These are phyloP conservation scores for Eutreptiella sp. DNA, from an alignment of 208 protist species.

Conservation along the genomic window DNA sequence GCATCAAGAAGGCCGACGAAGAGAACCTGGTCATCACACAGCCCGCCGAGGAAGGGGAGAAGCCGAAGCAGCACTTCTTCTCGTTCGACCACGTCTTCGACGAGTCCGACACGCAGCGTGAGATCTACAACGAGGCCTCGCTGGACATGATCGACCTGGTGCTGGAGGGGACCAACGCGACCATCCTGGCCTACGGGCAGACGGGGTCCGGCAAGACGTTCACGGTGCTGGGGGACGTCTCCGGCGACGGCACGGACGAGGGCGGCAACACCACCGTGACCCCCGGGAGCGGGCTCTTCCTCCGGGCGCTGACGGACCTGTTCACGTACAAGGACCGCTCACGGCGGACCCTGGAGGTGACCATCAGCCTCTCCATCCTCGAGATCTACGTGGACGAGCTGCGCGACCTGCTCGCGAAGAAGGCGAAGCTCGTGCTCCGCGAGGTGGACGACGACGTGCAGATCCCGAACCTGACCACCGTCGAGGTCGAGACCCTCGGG, in stretches of 20 bases:
- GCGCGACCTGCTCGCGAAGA: conserved; percentile 62
- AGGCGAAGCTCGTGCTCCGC: conserved; percentile 19
- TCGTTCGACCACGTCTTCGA: conserved; percentile 69
- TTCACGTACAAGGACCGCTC: conserved; percentile 60
- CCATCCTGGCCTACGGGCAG: conserved; percentile 79
- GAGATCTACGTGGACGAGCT: conserved; percentile 85
- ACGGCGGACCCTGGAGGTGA: conserved; percentile 30
- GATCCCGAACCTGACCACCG: conserved; percentile 55
- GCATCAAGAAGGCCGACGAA: conserved; percentile 30
- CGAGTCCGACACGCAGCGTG: conserved; percentile 51
- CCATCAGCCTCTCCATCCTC: conserved; percentile 55
- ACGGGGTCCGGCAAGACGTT: conserved; percentile 81
- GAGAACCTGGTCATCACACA: conserved; percentile 37
- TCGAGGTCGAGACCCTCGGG: conserved; percentile 53
- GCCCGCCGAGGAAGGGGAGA: conserved; percentile 32
- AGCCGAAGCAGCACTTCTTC: conserved; percentile 41
- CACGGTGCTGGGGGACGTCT: conserved; percentile 73
- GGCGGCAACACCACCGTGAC: conserved; percentile 38
- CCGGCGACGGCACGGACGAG: conserved; percentile 27
- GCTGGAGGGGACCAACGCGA: conserved; percentile 74
- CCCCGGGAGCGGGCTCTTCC: conserved; percentile 70
- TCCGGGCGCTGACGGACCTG: conserved; percentile 61
- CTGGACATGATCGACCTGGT: conserved; percentile 65
- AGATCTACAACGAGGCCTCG: conserved; percentile 70
- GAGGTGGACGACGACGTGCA: conserved; percentile 37